A percentile compares a stretch with the other conserved stretches of the same genome.
Conservation (phyloP, 768 basidiomycete genomes). For the Leccinum barrowsii region DNA sequence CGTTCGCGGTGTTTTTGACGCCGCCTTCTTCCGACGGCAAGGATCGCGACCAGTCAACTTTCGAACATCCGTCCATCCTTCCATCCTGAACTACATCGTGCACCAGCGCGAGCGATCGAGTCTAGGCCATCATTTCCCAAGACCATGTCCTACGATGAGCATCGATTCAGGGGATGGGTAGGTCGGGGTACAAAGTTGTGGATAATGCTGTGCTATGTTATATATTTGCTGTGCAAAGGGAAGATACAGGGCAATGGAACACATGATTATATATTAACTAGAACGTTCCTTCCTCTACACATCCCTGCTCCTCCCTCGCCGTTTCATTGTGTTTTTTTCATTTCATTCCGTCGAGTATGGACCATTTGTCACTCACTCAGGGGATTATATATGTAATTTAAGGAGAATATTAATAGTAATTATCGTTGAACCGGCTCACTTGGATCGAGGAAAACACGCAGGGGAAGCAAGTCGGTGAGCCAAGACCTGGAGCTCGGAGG, state of each 20-base stretch:
- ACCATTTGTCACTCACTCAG: conserved; percentile 22
- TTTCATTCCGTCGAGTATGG: conserved; percentile 25
- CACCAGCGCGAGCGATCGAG: not conserved
- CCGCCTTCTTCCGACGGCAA: conserved; percentile 16
- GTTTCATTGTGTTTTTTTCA: not conserved
- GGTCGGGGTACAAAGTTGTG: not conserved
- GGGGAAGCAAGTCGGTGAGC: not conserved
- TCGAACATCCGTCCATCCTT: conserved; percentile 6
- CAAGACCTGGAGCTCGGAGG: not conserved
- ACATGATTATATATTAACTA: conserved; percentile 14
- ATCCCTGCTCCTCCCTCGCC: not conserved
- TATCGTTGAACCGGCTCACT: not conserved
- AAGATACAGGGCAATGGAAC: conserved; percentile 3
- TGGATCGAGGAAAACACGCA: not conserved
- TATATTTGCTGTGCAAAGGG: conserved; percentile 1
- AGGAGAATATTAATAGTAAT: not conserved
- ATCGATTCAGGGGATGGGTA: not conserved
- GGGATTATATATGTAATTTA: conserved; percentile 29
- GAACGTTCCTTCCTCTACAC: not conserved
- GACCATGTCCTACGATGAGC: not conserved
- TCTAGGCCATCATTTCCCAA: not conserved
- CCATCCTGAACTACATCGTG: not conserved
- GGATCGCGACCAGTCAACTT: conserved; percentile 2
- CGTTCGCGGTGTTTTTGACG: conserved; percentile 11
- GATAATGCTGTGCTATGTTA: not conserved